Evolutionary conservation across 139 green algal species (phyloP), one percentile per base, ranked within the genome.

Genomic region (Chlorella sorokiniana): DNA sequence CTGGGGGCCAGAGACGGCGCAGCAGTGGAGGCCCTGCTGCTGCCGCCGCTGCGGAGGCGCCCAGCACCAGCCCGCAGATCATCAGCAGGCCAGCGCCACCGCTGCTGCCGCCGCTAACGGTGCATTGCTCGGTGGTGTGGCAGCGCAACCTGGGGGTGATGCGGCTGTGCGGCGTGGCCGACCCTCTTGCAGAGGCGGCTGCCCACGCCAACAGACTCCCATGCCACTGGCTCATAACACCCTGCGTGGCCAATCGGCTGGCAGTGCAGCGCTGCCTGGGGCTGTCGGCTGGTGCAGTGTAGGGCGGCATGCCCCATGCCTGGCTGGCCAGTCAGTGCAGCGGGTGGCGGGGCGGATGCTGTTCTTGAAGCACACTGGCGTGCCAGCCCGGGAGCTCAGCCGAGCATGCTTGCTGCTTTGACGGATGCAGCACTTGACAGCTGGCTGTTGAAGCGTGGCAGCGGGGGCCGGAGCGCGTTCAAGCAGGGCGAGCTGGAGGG

Each of bases 201-300:
- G 44, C 3, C 8, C 25, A 40, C 10, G 10, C 65, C 4, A 3
- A 72, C 2, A 18, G 33, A 18, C 38, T 72, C 16, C 3, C 4
- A 10, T 35, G 18, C 33, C 1, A 62, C n/a, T 76, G 69, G 69
- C 42, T 61, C n/a, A 2, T 11, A 2, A 3, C 10, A 8, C 7
- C 5, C 5, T 10, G 25, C n/a, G n/a, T 76, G 9, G 69, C 69
- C 69, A 76, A 63, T 11, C 69, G 37, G 69, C n/a, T n/a, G 69
- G 69, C 69, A 4, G 29, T 76, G 44, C 44, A 76, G 69, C 69
- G n/a, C n/a, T 76, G 42, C 37, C 42, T 76, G 69, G 38, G n/a
- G 69, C 69, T 25, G 5, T 52, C 65, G 35, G 1, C 65, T 35
- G 16, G 35, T n/a, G 22, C 29, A 1, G 65, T 33, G 22, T 31